These are phyloP conservation scores for Termitomyces sp. DNA, from an alignment of 768 basidiomycete species.

Conservation along the genomic window DNA sequence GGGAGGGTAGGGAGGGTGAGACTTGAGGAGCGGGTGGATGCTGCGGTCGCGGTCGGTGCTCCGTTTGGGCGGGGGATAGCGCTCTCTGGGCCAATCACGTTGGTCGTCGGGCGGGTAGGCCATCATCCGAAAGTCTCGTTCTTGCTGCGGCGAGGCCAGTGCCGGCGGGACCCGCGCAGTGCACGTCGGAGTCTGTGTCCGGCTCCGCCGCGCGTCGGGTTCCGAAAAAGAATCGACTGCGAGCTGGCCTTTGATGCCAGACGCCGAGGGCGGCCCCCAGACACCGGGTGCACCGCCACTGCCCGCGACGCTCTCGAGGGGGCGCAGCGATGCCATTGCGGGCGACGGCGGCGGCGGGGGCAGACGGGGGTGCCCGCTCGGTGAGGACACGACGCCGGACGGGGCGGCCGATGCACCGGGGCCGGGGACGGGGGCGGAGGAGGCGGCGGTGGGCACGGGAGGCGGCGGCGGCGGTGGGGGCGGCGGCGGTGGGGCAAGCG, in stretches of 20 bases:
- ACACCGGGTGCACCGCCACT: not conserved
- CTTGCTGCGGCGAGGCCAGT: no score
- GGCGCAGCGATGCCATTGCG: constrained; percentile 23
- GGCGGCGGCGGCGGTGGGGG: not conserved
- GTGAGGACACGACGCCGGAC: not conserved
- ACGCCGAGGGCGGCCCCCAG: constrained; percentile 6
- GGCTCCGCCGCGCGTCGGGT: no score
- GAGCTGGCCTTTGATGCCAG: not conserved
- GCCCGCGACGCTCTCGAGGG: not conserved
- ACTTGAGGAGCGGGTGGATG: not conserved
- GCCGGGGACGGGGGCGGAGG: not conserved
- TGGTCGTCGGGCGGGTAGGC: not conserved
- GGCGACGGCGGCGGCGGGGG: constrained; percentile 22
- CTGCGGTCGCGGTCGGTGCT: not conserved
- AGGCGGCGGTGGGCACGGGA: no score
- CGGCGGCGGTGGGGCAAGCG: not conserved
- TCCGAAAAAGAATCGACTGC: no score
- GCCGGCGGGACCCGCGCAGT: no score
- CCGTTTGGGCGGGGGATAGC: not conserved
- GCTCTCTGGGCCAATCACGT: not conserved
- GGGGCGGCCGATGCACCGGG: not conserved
- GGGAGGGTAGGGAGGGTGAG: not conserved
- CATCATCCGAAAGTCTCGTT: no score
- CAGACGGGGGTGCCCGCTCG: constrained; percentile 4
- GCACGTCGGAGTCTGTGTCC: no score